These are phyloP conservation scores for Lentinula lateritia DNA, from an alignment of 768 basidiomycete species.

Conservation along the genomic window DNA sequence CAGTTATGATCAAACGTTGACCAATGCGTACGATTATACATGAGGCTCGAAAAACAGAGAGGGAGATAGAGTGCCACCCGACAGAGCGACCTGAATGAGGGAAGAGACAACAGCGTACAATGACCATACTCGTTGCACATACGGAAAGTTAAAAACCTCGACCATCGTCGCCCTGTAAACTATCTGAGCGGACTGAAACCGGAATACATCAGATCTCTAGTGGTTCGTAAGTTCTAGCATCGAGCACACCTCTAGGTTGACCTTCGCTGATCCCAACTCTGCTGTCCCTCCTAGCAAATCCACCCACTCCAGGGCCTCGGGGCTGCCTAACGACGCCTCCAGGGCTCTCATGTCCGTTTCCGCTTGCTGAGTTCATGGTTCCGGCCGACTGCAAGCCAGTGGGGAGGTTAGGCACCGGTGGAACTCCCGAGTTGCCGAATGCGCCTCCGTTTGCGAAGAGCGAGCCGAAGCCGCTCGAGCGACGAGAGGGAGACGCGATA, in stretches of 20 bases:
- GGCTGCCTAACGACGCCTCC: constrained; percentile 77
- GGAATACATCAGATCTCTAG: constrained; percentile 62
- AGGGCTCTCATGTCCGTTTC: constrained; percentile 28
- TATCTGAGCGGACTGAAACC: constrained; percentile 35
- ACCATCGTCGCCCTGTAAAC: constrained; percentile 39
- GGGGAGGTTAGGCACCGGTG: constrained; percentile 79
- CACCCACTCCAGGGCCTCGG: constrained; percentile 72
- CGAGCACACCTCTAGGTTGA: constrained; percentile 64
- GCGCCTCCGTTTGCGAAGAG: constrained; percentile 55
- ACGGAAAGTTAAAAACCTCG: constrained; percentile 24
- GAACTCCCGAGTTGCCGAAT: constrained; percentile 42
- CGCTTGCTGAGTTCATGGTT: constrained; percentile 34
- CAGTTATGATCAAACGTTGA: background rate
- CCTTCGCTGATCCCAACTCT: constrained; percentile 40
- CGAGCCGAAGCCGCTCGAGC: constrained; percentile 67
- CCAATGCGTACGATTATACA: constrained; percentile 6
- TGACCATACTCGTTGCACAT: background rate
- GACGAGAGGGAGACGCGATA: constrained; percentile 76
- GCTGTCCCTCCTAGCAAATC: constrained; percentile 69
- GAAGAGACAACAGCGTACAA: background rate
- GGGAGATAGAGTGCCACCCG: background rate
- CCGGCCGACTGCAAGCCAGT: constrained; percentile 40
- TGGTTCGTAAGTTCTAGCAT: constrained; percentile 82
- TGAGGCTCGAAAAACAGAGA: background rate
- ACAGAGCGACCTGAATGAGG: background rate